Base-by-base conservation (phyloP, 176 grass and related monocot genomes). In the Hyparrhenia diplandra region DNA sequence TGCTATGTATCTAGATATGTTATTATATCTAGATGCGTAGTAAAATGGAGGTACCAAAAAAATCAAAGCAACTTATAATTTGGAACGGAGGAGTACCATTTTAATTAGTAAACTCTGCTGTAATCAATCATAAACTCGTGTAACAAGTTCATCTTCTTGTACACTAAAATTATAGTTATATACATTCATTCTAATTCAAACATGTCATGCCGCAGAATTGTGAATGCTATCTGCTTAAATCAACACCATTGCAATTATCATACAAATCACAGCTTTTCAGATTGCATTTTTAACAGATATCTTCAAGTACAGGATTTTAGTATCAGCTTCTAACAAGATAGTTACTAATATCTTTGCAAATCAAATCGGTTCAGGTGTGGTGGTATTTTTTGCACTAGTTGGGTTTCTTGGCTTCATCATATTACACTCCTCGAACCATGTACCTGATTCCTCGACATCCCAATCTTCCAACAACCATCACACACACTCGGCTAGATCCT, bases 401-500 rank as follows among this genome's bases (percentile, higher is more conserved):
- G 93, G 93, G 12, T 82, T 95, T 52, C 65, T 92, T 25, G 90
- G 93, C 66, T 41, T 96, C 37, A 92, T 92, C n/a, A n/a, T n/a
- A n/a, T n/a, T n/a, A n/a, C n/a, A n/a, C n/a, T n/a, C n/a, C n/a
- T n/a, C n/a, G n/a, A n/a, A n/a, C n/a, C n/a, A n/a, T n/a, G n/a
- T n/a, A n/a, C n/a, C n/a, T n/a, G n/a, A n/a, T n/a, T n/a, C 85
- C 42, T 90, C 80, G 1, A 67, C 7, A 30, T 0, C 1, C 32
- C 32, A 1, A 24, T 88, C 90, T 30, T 90, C 90, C 71, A 84
- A 78, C 54, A 86, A 73, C 29, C 74, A 65, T 46, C 88, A 82
- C 76, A 85, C n/a, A n/a, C n/a, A n/a, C n/a, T n/a, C n/a, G n/a
- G n/a, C 75, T 23, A 78, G 84, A 79, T 88, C 30, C 63, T 66